Evolutionary conservation across 257 asterid genomes (phyloP).

Genomic region (Eustoma russellianum): DNA sequence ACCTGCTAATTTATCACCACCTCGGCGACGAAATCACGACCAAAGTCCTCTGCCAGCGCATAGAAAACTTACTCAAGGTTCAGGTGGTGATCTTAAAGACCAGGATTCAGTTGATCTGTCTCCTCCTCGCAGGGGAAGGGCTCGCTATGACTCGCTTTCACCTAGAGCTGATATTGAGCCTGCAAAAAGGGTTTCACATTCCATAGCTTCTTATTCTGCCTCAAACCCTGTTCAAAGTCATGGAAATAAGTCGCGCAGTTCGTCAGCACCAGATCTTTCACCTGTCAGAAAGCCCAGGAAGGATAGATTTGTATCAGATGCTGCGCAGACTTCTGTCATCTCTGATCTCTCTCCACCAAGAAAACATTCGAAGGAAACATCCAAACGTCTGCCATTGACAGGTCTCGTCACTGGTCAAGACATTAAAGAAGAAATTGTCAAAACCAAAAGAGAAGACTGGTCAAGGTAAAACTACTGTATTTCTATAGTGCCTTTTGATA

Average conservation of each 20-base stretch:
- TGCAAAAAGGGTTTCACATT: conserved; percentile 1
- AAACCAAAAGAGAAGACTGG: conserved; percentile 52
- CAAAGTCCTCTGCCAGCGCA: neutral
- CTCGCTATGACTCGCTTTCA: conserved; percentile 49
- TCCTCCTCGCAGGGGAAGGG: conserved; percentile 21
- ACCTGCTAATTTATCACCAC: conserved; percentile 20
- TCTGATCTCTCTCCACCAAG: conserved; percentile 86
- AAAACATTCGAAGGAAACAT: conserved; percentile 32
- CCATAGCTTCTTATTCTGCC: conserved; percentile 21
- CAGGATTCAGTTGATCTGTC: conserved; percentile 3
- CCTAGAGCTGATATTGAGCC: conserved; percentile 21
- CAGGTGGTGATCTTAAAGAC: neutral
- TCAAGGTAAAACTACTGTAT: conserved; percentile 37
- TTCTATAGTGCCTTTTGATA: too few relatives aligned
- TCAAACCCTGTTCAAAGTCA: conserved; percentile 54
- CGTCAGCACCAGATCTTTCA: conserved; percentile 33
- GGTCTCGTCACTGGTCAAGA: conserved; percentile 77
- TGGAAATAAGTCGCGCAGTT: conserved; percentile 18
- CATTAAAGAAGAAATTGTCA: conserved; percentile 56
- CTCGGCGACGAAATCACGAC: conserved; percentile 13
- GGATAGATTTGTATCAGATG: conserved; percentile 17
- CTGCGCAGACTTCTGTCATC: conserved; percentile 13
- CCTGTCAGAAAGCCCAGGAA: conserved; percentile 49
- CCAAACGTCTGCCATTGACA: conserved; percentile 43
- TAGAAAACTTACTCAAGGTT: neutral